Conservation (phyloP, 139 green algal species). For the Auxenochlorella protothecoides region DNA sequence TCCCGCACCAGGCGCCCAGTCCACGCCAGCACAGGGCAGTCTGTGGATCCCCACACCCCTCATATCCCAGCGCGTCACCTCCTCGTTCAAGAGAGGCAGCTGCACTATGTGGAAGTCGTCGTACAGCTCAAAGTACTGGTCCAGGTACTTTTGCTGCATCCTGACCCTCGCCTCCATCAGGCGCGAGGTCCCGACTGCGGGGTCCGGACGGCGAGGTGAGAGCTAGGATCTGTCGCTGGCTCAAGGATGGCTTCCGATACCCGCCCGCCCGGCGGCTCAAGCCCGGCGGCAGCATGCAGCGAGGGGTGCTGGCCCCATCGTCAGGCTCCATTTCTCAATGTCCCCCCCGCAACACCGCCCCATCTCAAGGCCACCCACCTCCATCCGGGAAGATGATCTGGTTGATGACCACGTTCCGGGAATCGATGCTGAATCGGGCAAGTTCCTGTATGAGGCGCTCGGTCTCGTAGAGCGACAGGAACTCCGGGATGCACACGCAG, state of each 20-base stretch:
- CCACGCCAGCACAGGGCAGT: not conserved
- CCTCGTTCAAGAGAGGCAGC: slow-evolving; percentile 83
- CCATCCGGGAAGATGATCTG: slow-evolving; percentile 81
- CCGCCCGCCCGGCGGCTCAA: no score
- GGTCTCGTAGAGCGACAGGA: slow-evolving; percentile 95
- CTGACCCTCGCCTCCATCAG: slow-evolving; percentile 72
- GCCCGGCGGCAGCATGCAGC: no score
- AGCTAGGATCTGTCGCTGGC: no score
- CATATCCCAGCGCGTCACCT: slow-evolving; percentile 37
- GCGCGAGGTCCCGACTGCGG: slow-evolving; percentile 24
- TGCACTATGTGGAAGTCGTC: slow-evolving; percentile 85
- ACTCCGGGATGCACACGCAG: slow-evolving; percentile 97
- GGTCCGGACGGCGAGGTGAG: not conserved
- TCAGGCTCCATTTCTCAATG: no score
- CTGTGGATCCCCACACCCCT: no score
- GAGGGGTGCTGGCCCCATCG: no score
- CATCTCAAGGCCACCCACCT: slow-evolving; percentile 13
- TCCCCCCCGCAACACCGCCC: no score
- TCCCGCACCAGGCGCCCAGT: not conserved
- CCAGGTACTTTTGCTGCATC: slow-evolving; percentile 92
- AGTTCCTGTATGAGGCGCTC: slow-evolving; percentile 94
- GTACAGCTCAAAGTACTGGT: slow-evolving; percentile 90
- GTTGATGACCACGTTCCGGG: slow-evolving; percentile 94
- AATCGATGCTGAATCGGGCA: slow-evolving; percentile 92
- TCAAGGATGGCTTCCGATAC: no score